A percentile compares a stretch with the other conserved stretches of the same genome.
Evolutionary conservation across 176 grass and related monocot species (phyloP).

Genomic region (Alopecurus myosuroides): DNA sequence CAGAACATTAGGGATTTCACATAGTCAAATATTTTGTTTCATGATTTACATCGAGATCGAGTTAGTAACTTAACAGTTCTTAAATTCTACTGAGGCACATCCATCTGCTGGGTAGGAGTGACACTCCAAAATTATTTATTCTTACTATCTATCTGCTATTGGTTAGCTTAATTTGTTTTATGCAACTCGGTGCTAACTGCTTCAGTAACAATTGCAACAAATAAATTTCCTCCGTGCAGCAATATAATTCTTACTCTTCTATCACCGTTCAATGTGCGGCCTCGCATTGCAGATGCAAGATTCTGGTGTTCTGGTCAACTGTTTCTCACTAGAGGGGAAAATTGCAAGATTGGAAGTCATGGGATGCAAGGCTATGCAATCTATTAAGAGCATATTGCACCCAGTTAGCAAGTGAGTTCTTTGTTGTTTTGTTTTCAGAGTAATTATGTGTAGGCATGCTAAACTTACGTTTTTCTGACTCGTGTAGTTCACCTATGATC

Average conservation of each 20-base stretch:
- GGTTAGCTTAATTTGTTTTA: conserved; percentile 3
- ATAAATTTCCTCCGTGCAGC: not conserved
- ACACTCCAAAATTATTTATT: not conserved
- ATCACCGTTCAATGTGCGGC: not conserved
- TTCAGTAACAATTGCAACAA: not conserved
- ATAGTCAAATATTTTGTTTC: not conserved
- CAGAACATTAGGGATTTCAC: not conserved
- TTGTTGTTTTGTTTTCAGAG: not conserved
- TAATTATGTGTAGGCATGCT: not conserved
- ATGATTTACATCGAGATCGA: not conserved
- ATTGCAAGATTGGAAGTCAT: conserved; percentile 78
- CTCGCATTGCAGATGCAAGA: conserved; percentile 51
- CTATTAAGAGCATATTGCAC: conserved; percentile 50
- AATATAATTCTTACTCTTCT: not conserved
- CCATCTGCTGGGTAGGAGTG: conserved; percentile 3
- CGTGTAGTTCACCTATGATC: conserved; percentile 20
- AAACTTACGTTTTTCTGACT: conserved; percentile 17
- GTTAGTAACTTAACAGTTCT: not conserved
- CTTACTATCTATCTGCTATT: conserved; percentile 3
- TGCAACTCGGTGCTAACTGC: not conserved
- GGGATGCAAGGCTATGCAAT: conserved; percentile 58
- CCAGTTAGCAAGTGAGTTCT: conserved; percentile 47
- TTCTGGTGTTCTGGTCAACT: conserved; percentile 38
- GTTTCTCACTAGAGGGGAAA: conserved; percentile 56
- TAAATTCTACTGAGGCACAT: conserved; percentile 4